Conservation (phyloP, 2,329 filamentous ascomycete species). For the Cryphonectria parasitica region DNA sequence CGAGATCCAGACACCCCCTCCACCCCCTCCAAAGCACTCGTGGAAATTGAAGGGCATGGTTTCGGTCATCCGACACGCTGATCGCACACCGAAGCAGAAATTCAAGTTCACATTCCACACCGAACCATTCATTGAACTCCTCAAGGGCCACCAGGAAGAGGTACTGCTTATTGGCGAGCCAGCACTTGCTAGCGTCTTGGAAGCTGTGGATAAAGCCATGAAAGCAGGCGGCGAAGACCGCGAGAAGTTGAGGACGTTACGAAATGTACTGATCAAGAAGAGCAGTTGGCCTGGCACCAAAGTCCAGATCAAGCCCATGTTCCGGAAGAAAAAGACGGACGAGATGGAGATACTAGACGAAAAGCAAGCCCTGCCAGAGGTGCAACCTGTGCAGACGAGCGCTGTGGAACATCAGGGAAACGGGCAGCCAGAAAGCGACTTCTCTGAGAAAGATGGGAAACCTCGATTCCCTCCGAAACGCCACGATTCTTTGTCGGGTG, state of each 20-base stretch:
- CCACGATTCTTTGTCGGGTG: slow-evolving; percentile 84
- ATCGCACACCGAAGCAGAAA: slow-evolving; percentile 97
- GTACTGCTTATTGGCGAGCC: slow-evolving; percentile 91
- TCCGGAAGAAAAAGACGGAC: slow-evolving; percentile 80
- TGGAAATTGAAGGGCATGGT: slow-evolving; percentile 99
- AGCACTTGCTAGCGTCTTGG: slow-evolving; percentile 83
- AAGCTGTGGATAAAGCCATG: slow-evolving; percentile 83
- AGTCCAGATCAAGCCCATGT: slow-evolving; percentile 99
- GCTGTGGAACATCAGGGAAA: neutral
- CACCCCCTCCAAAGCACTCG: slow-evolving; percentile 80
- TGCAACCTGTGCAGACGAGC: slow-evolving; percentile 17
- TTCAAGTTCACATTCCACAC: slow-evolving; percentile 99
- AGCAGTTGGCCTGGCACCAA: slow-evolving; percentile 94
- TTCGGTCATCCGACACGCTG: slow-evolving; percentile 92
- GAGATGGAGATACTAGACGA: slow-evolving; percentile 50
- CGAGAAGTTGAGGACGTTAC: slow-evolving; percentile 81
- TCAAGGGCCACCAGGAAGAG: slow-evolving; percentile 95
- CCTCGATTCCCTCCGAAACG: slow-evolving; percentile 59
- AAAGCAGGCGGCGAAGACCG: slow-evolving; percentile 80
- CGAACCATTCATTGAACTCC: slow-evolving; percentile 89
- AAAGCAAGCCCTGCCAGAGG: slow-evolving; percentile 33
- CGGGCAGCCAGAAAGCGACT: slow-evolving; percentile 16
- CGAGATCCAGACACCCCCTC: slow-evolving; percentile 59
- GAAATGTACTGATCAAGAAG: slow-evolving; percentile 89
- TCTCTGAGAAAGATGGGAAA: slow-evolving; percentile 28